Evolutionary conservation across 257 asterid genomes (phyloP).

Genomic region (Solanum arcanum): DNA sequence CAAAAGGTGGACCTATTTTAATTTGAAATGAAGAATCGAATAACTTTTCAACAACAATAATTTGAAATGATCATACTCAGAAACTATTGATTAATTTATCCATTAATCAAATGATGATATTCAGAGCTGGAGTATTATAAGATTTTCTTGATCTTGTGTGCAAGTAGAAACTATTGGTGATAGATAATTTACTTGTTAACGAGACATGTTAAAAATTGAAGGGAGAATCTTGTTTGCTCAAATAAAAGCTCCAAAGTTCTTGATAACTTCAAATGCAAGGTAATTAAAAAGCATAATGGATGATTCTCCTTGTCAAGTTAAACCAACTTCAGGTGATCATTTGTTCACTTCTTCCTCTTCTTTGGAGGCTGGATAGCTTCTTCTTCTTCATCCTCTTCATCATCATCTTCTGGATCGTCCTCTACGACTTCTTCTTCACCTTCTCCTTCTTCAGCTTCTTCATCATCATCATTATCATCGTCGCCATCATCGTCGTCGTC

Average conservation of each 20-base stretch:
- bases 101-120: not conserved
- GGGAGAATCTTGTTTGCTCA: not conserved
- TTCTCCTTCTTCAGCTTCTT: conserved; percentile 1
- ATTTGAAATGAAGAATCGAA: not conserved
- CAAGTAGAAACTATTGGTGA: not conserved
- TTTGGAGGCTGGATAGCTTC: conserved; percentile 71
- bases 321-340: not conserved
- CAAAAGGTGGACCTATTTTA: not conserved
- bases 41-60: not conserved
- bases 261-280: conserved; percentile 4
- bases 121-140: not conserved
- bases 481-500: conserved; percentile 15
- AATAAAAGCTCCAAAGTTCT: not conserved
- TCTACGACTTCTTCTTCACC: conserved; percentile 21
- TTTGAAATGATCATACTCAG: not conserved
- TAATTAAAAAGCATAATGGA: not conserved
- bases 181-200: not conserved
- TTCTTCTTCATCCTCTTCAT: conserved; percentile 46
- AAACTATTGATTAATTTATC: not conserved
- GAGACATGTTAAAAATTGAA: not conserved
- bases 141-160: not conserved
- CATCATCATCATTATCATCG: not conserved
- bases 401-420: conserved; percentile 19
- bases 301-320: not conserved
- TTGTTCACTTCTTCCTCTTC: conserved; percentile 68